These are phyloP conservation scores for Aspergillus brasiliensis DNA, from an alignment of 2,329 filamentous ascomycete species.

Conservation along the genomic window DNA sequence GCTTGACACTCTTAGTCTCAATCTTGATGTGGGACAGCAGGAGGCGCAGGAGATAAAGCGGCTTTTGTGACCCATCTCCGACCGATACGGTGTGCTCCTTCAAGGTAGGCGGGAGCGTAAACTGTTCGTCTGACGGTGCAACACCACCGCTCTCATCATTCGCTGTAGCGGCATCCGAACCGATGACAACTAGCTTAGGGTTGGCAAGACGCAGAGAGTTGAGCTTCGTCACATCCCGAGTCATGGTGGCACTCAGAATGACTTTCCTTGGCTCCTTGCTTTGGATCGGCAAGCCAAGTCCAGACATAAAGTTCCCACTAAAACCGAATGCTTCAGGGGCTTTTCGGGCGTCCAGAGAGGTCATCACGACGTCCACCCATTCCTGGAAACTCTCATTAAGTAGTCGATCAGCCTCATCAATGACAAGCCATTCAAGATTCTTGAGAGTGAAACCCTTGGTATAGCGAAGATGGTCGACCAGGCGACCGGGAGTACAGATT, in stretches of 20 bases:
- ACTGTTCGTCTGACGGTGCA: constrained; percentile 38
- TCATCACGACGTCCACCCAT: constrained; percentile 75
- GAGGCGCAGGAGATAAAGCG: constrained; percentile 80
- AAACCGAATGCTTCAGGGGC: constrained; percentile 49
- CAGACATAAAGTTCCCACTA: constrained; percentile 34
- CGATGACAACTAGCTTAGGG: constrained; percentile 75
- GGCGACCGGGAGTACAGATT: constrained; percentile 85
- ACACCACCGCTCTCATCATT: constrained; percentile 23
- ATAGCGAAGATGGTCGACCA: constrained; percentile 85
- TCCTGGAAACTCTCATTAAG: constrained; percentile 91
- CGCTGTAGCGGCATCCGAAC: constrained; percentile 47
- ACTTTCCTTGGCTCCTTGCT: constrained; percentile 68
- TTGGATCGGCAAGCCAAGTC: constrained; percentile 42
- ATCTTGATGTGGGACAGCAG: constrained; percentile 53
- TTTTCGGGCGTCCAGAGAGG: constrained; percentile 58
- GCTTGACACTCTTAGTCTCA: constrained; percentile 13
- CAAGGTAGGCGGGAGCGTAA: constrained; percentile 65
- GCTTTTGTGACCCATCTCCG: constrained; percentile 71
- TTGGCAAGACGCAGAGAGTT: constrained; percentile 70
- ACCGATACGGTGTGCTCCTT: constrained; percentile 69
- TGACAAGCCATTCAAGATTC: constrained; percentile 81
- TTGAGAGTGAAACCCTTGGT: constrained; percentile 80
- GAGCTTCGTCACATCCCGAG: constrained; percentile 78
- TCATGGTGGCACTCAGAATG: constrained; percentile 90
- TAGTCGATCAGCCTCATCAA: constrained; percentile 92